Conservation (phyloP, 169 alveolate genomes). For the Babesia sp. region DNA sequence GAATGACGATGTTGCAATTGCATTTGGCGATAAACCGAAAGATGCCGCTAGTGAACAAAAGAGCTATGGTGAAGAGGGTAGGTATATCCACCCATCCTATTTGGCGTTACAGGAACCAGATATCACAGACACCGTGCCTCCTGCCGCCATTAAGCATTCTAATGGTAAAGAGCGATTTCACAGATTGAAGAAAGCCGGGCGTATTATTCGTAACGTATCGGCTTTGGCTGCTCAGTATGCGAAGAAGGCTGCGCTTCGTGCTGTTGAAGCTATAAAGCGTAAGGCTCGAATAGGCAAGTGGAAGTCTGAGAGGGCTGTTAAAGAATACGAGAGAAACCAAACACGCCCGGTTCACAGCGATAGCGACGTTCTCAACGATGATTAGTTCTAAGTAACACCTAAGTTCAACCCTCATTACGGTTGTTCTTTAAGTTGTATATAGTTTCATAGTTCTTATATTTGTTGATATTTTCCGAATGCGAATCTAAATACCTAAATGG, state of each 20-base stretch:
- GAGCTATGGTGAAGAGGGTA: too few species aligned
- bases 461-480: background rate
- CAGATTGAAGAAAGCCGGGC: conserved; percentile 1
- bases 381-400: background rate
- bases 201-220: background rate
- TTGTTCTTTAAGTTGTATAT: background rate
- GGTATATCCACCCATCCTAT: too few species aligned
- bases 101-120: too few species aligned
- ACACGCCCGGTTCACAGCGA: too few species aligned
- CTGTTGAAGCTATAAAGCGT: background rate
- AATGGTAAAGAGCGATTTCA: background rate
- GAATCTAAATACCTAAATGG: background rate
- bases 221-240: background rate
- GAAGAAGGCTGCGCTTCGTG: background rate
- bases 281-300: background rate
- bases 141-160: background rate
- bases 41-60: too few species aligned
- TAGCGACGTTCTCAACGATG: too few species aligned
- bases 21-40: too few species aligned
- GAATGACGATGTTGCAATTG: too few species aligned
- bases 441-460: background rate
- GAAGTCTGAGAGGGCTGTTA: background rate
- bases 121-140: too few species aligned
- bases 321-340: background rate
- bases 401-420: background rate